Evolutionary conservation across 441 rosid species (phyloP).

Genomic region (Raphanus hybrid): DNA sequence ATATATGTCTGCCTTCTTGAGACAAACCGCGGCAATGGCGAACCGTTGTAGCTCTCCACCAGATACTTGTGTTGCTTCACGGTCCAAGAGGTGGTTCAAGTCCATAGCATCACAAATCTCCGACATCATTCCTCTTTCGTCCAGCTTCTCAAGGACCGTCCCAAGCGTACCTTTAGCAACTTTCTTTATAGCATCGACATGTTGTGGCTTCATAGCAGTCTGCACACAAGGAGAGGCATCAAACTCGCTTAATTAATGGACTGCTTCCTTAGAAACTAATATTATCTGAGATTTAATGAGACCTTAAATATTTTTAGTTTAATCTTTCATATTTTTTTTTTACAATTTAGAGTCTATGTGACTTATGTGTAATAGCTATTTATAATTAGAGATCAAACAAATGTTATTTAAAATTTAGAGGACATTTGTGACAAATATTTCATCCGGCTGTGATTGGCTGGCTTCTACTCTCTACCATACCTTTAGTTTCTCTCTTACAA

Average conservation of each 20-base stretch:
- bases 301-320: background rate
- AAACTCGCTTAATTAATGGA: background rate
- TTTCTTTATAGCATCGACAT: constrained; percentile 85
- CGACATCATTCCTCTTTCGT: constrained; percentile 71
- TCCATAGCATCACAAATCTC: constrained; percentile 74
- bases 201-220: constrained; percentile 90
- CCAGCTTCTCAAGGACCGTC: constrained; percentile 76
- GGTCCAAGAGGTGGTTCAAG: constrained; percentile 77
- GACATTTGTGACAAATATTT: constrained; percentile 25
- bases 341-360: background rate
- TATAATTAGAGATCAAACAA: background rate
- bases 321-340: background rate
- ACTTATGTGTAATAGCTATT: background rate
- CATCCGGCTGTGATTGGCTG: background rate
- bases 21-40: constrained; percentile 84
- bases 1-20: constrained; percentile 87
- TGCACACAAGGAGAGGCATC: constrained; percentile 37
- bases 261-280: too few species aligned
- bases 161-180: constrained; percentile 82
- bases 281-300: background rate
- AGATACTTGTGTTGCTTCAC: constrained; percentile 77
- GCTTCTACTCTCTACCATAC: constrained; percentile 23
- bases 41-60: constrained; percentile 97
- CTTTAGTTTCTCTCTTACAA: constrained; percentile 84
- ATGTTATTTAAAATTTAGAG: background rate